Conservation (phyloP, 208 protist genomes). For the Sergeia podlipaevii region DNA sequence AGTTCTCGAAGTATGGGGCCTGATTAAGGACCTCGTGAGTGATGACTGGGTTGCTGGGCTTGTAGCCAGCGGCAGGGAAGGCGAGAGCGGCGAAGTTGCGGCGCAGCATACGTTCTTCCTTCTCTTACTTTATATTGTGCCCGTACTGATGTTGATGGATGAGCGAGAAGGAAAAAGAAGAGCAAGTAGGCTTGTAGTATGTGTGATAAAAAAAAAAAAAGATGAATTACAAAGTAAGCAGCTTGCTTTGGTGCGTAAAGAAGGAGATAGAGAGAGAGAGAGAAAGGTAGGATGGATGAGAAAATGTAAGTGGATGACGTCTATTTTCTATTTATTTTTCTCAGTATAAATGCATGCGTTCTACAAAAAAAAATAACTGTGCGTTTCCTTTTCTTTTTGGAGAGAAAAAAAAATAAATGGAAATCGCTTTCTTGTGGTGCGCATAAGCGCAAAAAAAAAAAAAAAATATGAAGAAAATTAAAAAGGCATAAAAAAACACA, state of each 20-base stretch:
- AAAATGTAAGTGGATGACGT: too few relatives aligned
- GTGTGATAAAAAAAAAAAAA: background rate
- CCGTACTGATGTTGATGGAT: too few relatives aligned
- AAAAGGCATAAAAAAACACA: slow-evolving; percentile 1
- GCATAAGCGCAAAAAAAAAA: slow-evolving; percentile 8
- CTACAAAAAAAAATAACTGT: slow-evolving; percentile 3
- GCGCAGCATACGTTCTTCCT: slow-evolving; percentile 1
- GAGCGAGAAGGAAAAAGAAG: slow-evolving; percentile 7
- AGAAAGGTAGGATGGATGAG: too few relatives aligned
- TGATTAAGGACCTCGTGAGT: slow-evolving; percentile 19
- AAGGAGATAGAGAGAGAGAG: background rate
- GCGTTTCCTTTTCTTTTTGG: background rate
- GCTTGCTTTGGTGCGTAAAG: slow-evolving; percentile 1
- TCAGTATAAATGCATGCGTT: too few relatives aligned
- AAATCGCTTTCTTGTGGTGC: background rate
- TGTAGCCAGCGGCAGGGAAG: slow-evolving; percentile 7
- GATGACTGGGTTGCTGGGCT: background rate
- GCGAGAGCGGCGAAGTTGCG: background rate
- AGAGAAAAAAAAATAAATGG: slow-evolving; percentile 10
- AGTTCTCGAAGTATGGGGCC: slow-evolving; percentile 12
- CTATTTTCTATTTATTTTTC: too few relatives aligned
- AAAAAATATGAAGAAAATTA: slow-evolving; percentile 14
- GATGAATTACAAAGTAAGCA: background rate
- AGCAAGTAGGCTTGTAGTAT: background rate
- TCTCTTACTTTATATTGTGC: background rate